Evolutionary conservation across 2,329 filamentous ascomycete genomes (phyloP), one percentile per base, ranked within the genome.

Genomic region (Mollisiaceae sp.): DNA sequence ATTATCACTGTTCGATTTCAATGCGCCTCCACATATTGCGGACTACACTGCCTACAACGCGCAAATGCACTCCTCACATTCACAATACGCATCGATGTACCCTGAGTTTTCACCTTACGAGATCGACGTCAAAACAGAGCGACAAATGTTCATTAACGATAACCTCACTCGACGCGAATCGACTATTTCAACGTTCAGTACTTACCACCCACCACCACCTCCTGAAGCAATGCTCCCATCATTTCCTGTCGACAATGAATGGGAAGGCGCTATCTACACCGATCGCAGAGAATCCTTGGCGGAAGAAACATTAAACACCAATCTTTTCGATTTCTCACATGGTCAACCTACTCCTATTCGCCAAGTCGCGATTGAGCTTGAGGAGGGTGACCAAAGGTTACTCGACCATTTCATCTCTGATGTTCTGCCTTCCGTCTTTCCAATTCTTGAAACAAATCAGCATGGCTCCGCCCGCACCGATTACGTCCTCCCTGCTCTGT

Each of bases 101-200:
- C 80, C 83, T 14, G 85, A 91, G 77, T 91, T 86, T 69, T 86
- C 90, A 22, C 93, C 94, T 0, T 97, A 96, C 77, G 94, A 97
- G 79, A 89, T 97, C 67, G 94, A 97, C 77, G 91, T 98, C 82
- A 97, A 94, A 85, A 97, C 94, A 0, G 94, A 97, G 81, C 86
- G 92, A 70, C 93, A 97, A 73, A 93, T 96, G 83, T 97, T 92
- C 78, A 89, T 97, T 78, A 93, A 97, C 74, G 92, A 97, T 76
- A 86, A 97, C 63, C 93, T 92, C 4, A 91, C 93, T 15, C 83
- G 94, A 66, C 85, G 89, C 71, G 94, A 97, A 79, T 97, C 93
- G 14, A 92, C 92, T 38, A 89, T 93, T 43, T 96, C 94, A 0
- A 97, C 93, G 27, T 97, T 97, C 79, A 97, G 90, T 85, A 94